Evolutionary conservation across 164 flowering plant genomes (phyloP), one percentile per base, ranked within the genome.

Genomic region (Liquidambar formosana): DNA sequence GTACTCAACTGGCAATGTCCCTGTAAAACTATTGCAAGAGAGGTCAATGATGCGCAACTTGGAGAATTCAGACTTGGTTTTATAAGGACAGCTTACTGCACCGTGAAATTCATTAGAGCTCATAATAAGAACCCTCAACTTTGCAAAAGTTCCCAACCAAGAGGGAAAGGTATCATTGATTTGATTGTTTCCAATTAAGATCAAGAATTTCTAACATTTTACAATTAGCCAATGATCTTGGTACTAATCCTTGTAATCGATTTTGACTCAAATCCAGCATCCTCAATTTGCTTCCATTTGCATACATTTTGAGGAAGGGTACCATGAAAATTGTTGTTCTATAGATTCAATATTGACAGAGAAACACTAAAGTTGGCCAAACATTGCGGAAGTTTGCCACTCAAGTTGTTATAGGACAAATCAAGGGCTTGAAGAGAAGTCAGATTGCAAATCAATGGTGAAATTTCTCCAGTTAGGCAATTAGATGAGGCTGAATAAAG

Each of bases 361-460:
- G 10, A 5, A 22, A 9, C 8, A 19, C 52, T 52, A 21, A 14
- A 14, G 33, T 46, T 67, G 22, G 56, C 57, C n/a, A 71, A 26
- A 61, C 81, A 78, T 1, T 10, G 25, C 13, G 82, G 75, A 46
- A 79, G 33, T 12, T 18, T 27, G 16, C 79, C 82, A 43, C 45
- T 59, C 47, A 79, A 41, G 27, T 26, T 67, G 51, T 73, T 79
- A 9, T 49, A 14, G 0, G 60, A 52, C 44, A 78, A 47, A 38
- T 71, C 65, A n/a, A 79, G 71, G 14, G 23, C 2, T 13, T 1
- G 1, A 33, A 71, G 57, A 5, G 33, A 27, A 52, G 21, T 71
- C 52, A 62, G 16, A n/a, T 23, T 57, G 62, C 78, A 76, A 3
- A 71, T 25, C 11, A n/a, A 26, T 19, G 66, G 46, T 4, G 74